These are phyloP conservation scores for Ascochyta viciae-villosae DNA, from an alignment of 2,329 filamentous ascomycete genomes.

Conservation along the genomic window DNA sequence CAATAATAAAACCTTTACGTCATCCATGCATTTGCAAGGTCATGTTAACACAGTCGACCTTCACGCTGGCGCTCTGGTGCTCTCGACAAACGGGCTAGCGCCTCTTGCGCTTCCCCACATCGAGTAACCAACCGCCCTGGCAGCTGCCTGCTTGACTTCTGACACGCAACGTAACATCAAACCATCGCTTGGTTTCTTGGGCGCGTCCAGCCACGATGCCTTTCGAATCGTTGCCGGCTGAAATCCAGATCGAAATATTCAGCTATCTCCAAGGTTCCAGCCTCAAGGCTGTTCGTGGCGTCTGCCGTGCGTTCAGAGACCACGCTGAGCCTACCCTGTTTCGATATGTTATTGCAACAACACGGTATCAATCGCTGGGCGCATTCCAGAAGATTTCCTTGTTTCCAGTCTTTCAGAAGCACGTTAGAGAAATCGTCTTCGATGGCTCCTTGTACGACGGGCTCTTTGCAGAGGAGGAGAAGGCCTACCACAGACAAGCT, in stretches of 20 bases:
- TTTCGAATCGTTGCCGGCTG: constrained; percentile 32
- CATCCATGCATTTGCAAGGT: not conserved
- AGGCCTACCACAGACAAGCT: constrained; percentile 12
- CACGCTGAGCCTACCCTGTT: constrained; percentile 37
- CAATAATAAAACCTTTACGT: constrained; percentile 21
- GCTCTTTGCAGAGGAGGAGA: constrained; percentile 21
- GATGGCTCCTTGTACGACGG: constrained; percentile 36
- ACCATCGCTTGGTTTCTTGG: not conserved
- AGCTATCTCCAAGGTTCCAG: constrained; percentile 27
- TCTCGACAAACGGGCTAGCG: not conserved
- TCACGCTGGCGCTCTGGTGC: constrained; percentile 4
- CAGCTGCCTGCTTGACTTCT: constrained; percentile 7
- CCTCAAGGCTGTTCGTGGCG: constrained; percentile 34
- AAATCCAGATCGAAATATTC: constrained; percentile 41
- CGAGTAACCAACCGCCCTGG: constrained; percentile 11
- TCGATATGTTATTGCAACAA: constrained; percentile 32
- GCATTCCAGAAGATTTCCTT: constrained; percentile 37
- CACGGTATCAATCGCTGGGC: constrained; percentile 39
- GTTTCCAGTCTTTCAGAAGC: constrained; percentile 31
- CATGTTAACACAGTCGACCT: not conserved
- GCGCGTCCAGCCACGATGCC: not conserved
- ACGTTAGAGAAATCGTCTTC: constrained; percentile 43
- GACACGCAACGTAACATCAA: not conserved
- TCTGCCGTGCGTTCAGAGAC: constrained; percentile 29
- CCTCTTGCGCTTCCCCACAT: constrained; percentile 7